These are phyloP conservation scores for Jatropha podagrica DNA, from an alignment of 441 rosid species.

Conservation along the genomic window DNA sequence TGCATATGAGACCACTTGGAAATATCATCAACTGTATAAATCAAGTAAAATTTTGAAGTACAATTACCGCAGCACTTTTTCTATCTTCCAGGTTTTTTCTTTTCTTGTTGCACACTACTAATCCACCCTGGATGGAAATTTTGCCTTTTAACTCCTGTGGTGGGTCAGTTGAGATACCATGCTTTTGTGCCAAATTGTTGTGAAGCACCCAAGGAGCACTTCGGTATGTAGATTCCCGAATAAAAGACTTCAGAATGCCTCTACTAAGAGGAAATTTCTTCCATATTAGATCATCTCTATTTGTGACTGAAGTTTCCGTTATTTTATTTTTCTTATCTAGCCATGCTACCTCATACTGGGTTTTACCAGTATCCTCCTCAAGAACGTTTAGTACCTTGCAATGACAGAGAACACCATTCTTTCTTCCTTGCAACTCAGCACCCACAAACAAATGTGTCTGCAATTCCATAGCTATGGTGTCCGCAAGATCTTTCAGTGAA, in stretches of 20 bases:
- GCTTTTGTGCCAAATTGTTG: constrained; percentile 59
- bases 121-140: constrained; percentile 64
- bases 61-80: constrained; percentile 31
- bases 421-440: constrained; percentile 65
- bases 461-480: constrained; percentile 56
- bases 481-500: constrained; percentile 82
- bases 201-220: constrained; percentile 91
- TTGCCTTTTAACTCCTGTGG: constrained; percentile 63
- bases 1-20: constrained; percentile 21
- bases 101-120: constrained; percentile 49
- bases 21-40: constrained; percentile 22
- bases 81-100: constrained; percentile 43
- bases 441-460: constrained; percentile 60
- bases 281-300: constrained; percentile 62
- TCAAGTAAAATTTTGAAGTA: constrained; percentile 9
- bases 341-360: constrained; percentile 69
- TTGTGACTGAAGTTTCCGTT: constrained; percentile 45
- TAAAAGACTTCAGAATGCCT: constrained; percentile 78
- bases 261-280: constrained; percentile 83
- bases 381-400: constrained; percentile 68
- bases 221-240: constrained; percentile 86
- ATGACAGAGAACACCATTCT: constrained; percentile 46
- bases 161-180: constrained; percentile 62
- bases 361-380: constrained; percentile 38
- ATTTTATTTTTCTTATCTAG: constrained; percentile 60